phyloP scores from a whole-genome alignment of 345 rosid species.

The Aethionema arabicum region DNA sequence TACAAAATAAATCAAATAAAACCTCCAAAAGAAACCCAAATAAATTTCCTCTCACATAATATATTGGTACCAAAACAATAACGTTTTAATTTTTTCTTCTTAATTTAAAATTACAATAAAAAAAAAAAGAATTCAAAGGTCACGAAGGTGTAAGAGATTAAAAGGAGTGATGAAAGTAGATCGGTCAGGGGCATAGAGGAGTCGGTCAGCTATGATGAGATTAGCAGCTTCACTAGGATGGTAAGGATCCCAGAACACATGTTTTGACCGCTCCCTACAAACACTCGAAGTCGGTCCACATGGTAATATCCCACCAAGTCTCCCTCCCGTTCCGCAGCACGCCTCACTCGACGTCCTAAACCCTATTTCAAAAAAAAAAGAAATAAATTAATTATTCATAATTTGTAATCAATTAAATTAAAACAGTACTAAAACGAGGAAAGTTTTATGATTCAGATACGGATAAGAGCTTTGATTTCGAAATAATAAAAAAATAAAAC shows the following conservation, averaged over 20 bases:
- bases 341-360: slow-evolving; percentile 69
- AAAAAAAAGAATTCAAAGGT: slow-evolving; percentile 34
- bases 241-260: slow-evolving; percentile 90
- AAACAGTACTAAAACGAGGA: too few relatives aligned
- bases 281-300: slow-evolving; percentile 79
- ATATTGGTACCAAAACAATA: too few relatives aligned
- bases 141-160: slow-evolving; percentile 69
- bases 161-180: slow-evolving; percentile 52
- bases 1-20: too few relatives aligned
- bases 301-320: slow-evolving; percentile 82
- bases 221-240: slow-evolving; percentile 89
- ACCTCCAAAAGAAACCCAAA: too few relatives aligned
- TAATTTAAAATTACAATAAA: neutral
- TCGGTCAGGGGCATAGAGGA: slow-evolving; percentile 47
- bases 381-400: too few relatives aligned
- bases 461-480: too few relatives aligned
- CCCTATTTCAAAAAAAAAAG: too few relatives aligned
- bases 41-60: too few relatives aligned
- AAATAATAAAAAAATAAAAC: too few relatives aligned
- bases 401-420: too few relatives aligned
- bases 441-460: too few relatives aligned
- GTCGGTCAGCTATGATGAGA: slow-evolving; percentile 57
- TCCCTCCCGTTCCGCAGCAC: slow-evolving; percentile 79
- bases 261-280: slow-evolving; percentile 61
- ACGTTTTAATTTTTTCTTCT: too few relatives aligned